Percentiles rank a stretch among this genome's conserved stretches.
phyloP scores from a whole-genome alignment of 2,329 filamentous ascomycete species.

The Fusarium pseudonygamai region DNA sequence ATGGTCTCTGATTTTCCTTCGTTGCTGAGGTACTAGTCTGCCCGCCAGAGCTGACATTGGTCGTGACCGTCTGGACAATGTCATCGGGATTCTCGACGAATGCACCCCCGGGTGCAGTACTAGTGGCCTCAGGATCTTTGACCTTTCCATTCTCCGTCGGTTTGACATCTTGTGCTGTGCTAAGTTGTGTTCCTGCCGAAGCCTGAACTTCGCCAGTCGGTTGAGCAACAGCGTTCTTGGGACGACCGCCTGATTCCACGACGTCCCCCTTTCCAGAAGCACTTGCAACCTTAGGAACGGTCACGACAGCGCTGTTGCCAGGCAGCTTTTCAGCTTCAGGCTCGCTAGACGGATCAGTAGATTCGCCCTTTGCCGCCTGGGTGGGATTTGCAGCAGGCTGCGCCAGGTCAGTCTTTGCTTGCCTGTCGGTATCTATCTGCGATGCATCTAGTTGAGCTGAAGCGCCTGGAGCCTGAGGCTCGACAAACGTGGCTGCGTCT shows the following conservation, averaged over 20 bases:
- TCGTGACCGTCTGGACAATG: neutral
- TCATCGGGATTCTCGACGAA: constrained; percentile 16
- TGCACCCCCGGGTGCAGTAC: constrained; percentile 11
- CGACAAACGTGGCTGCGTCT: neutral
- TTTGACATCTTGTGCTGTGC: neutral
- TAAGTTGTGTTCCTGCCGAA: neutral
- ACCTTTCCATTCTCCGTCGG: neutral
- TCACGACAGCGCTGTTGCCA: neutral
- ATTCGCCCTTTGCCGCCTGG: neutral
- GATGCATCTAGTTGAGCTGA: neutral
- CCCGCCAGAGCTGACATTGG: neutral
- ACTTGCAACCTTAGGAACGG: neutral
- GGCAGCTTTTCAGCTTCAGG: neutral
- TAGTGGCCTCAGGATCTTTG: neutral
- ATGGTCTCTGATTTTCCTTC: neutral
- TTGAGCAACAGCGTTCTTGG: neutral
- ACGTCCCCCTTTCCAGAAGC: neutral
- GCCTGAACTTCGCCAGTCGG: neutral
- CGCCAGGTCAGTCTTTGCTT: neutral
- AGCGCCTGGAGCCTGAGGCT: neutral
- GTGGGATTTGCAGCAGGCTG: neutral
- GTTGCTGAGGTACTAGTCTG: neutral
- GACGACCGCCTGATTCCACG: neutral
- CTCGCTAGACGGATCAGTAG: neutral
- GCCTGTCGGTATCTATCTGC: neutral